Evolutionary conservation across 2,329 filamentous ascomycete genomes (phyloP).

Genomic region (Dactylellina haptotyla): DNA sequence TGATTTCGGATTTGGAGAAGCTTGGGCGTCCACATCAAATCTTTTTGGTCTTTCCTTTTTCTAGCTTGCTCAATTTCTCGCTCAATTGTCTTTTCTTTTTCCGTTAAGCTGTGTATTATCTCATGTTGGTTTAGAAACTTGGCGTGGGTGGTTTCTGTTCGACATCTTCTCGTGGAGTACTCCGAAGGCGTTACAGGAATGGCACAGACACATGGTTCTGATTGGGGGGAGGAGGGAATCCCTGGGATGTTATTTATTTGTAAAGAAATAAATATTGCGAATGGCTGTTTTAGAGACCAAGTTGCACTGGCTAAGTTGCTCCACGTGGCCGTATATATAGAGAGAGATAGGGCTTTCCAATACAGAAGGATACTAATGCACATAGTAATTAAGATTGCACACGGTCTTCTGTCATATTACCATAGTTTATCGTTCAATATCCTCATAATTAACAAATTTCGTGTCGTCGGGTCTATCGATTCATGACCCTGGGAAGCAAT

Average conservation of each 20-base stretch:
- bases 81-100: constrained; percentile 3
- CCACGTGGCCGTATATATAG: constrained; percentile 29
- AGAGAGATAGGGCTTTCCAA: background rate
- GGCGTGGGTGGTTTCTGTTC: constrained; percentile 31
- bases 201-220: constrained; percentile 15
- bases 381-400: background rate
- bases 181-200: constrained; percentile 46
- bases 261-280: background rate
- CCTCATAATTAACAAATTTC: background rate
- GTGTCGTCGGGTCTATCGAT: background rate
- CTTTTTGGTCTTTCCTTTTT: background rate
- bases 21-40: background rate
- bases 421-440: background rate
- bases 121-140: background rate
- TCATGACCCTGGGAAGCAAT: background rate
- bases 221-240: no score
- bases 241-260: constrained; percentile 16
- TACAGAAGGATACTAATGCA: background rate
- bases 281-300: constrained; percentile 25
- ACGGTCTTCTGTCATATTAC: background rate
- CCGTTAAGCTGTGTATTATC: background rate
- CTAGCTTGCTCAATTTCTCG: background rate
- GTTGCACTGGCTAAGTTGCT: background rate
- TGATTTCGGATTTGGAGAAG: no score
- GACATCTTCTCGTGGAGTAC: constrained; percentile 34